Conservation (phyloP, 805 yeast genomes). For the Wickerhamomyces strasburgensis region DNA sequence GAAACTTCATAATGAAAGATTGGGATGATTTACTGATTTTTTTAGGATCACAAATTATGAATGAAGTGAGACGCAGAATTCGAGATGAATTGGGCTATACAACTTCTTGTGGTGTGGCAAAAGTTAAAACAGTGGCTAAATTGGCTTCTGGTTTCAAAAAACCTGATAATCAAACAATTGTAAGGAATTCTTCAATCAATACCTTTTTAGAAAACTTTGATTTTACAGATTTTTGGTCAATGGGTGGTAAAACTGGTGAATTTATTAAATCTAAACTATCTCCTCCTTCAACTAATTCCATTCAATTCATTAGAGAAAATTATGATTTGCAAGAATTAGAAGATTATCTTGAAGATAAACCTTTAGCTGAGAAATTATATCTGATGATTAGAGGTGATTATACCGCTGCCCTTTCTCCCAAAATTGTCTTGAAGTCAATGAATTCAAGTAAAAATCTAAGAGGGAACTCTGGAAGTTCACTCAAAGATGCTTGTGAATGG, state of each 20-base stretch:
- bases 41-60: slow-evolving; percentile 59
- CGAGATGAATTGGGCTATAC: slow-evolving; percentile 62
- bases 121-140: slow-evolving; percentile 76
- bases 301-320: slow-evolving; percentile 47
- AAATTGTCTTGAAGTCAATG: slow-evolving; percentile 77
- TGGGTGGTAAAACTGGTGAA: slow-evolving; percentile 88
- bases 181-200: slow-evolving; percentile 44
- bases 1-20: slow-evolving; percentile 28
- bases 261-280: slow-evolving; percentile 44
- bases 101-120: slow-evolving; percentile 83
- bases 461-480: slow-evolving; percentile 43
- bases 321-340: slow-evolving; percentile 37
- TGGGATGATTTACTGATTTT: slow-evolving; percentile 81
- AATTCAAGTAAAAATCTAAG: slow-evolving; percentile 79
- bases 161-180: slow-evolving; percentile 81
- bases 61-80: slow-evolving; percentile 49
- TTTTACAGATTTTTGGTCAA: slow-evolving; percentile 74
- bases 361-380: slow-evolving; percentile 50
- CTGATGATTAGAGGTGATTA: slow-evolving; percentile 61
- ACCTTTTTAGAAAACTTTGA: slow-evolving; percentile 57
- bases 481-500: slow-evolving; percentile 64
- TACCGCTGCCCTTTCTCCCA: slow-evolving; percentile 46
- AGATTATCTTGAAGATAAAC: slow-evolving; percentile 37
- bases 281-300: slow-evolving; percentile 42
- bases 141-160: slow-evolving; percentile 80